Evolutionary conservation across 1,139 yeast genomes (phyloP), one percentile per base, ranked within the genome.

Genomic region (Yamadazyma spencermartinsiae): DNA sequence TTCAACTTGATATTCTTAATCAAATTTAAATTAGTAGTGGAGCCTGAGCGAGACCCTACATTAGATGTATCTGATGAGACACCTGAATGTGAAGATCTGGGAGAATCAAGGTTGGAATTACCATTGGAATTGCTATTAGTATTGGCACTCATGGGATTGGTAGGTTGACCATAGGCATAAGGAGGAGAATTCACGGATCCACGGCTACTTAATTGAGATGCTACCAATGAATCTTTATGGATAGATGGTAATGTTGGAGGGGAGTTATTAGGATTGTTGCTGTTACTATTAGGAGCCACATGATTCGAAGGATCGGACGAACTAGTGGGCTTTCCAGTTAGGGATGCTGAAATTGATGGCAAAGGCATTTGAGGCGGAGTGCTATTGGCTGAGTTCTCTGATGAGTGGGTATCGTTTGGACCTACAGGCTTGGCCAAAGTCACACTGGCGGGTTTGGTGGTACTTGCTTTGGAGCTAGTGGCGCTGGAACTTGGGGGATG

Each of bases 261-360:
- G 9, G 33, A 31, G 12, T 31, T 31, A 8, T 31, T 31, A 4
- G 33, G n/a, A 11, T 19, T 19, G 19, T 14, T 15, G 10, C 16
- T 13, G 9, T 19, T 18, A 20, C 14, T 18, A 18, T 10, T 17
- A 10, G 31, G 18, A 10, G 42, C 11, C 9, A 36, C 20, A 27
- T 43, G 46, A 31, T 40, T 43, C 7, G 42, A 40, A 23, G 46
- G 46, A 14, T 43, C 44, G 4, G 44, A 38, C 4, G 39, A 34
- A 10, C 39, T 42, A 21, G 28, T 13, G 13, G 31, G 32, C n/a
- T 31, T 31, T 8, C 37, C 35, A 11, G 18, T 17, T n/a, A 19
- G 4, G 9, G 33, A 17, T 4, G 13, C 9, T 3, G 13, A 15
- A n/a, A 30, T 30, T 3, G 33, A 11, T 7, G 33, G 33, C 16